Conservation (phyloP, 257 asterid species). For the Coffea canephora region DNA sequence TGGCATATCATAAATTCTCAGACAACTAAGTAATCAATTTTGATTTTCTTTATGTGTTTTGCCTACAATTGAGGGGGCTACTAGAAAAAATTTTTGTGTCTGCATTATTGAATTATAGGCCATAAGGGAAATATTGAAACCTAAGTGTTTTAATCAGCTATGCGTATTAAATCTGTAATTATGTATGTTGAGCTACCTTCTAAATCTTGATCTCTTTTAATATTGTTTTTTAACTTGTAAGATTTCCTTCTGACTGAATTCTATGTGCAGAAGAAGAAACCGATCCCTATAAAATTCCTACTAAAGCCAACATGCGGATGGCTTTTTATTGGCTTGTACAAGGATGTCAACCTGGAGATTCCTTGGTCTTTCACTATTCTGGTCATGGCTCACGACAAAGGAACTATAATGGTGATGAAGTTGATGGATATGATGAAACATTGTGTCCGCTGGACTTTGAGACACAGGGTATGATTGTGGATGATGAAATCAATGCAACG, state of each 20-base stretch:
- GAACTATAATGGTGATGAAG: constrained; percentile 85
- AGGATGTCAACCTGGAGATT: constrained; percentile 93
- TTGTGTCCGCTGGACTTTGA: constrained; percentile 91
- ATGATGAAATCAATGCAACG: constrained; percentile 86
- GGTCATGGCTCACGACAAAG: constrained; percentile 94
- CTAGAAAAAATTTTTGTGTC: not conserved
- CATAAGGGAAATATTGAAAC: not conserved
- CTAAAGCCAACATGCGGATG: constrained; percentile 80
- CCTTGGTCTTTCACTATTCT: constrained; percentile 84
- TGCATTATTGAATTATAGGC: not conserved
- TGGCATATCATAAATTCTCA: too few species aligned
- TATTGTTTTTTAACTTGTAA: not conserved
- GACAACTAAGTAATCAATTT: too few species aligned
- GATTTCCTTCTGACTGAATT: constrained; percentile 8
- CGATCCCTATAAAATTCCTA: constrained; percentile 79
- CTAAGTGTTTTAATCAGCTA: not conserved
- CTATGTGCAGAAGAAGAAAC: constrained; percentile 85
- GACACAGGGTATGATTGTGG: constrained; percentile 96
- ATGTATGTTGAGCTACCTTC: not conserved
- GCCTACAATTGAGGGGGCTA: not conserved
- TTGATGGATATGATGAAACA: constrained; percentile 95
- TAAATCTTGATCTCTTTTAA: not conserved
- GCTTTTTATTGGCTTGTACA: constrained; percentile 91
- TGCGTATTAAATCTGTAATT: not conserved
- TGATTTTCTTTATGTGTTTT: too few species aligned